phyloP scores from a whole-genome alignment of 2,329 filamentous ascomycete genomes.

The Neurospora sp. region DNA sequence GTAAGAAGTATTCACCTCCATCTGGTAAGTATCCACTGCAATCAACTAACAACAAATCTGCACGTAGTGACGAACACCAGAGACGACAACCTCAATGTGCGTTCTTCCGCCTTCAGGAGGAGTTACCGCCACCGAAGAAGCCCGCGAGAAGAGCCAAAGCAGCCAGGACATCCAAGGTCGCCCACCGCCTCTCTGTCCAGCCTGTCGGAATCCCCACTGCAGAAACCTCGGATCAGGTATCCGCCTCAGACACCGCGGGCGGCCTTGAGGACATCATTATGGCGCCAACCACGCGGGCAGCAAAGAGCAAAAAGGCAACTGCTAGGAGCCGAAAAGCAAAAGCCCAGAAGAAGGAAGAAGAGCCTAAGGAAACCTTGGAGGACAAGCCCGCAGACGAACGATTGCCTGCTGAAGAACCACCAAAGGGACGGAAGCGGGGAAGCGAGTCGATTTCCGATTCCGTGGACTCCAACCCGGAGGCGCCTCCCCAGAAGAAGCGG shows the following conservation, averaged over 20 bases:
- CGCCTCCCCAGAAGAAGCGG: conserved; percentile 49
- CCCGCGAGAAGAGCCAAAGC: conserved; percentile 38
- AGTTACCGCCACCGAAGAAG: conserved; percentile 47
- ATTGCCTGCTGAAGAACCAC: conserved; percentile 29
- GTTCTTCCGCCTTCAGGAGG: conserved; percentile 65
- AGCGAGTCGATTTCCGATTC: conserved; percentile 50
- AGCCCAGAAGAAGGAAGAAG: conserved; percentile 39
- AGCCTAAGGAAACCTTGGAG: conserved; percentile 36
- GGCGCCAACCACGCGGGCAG: conserved; percentile 42
- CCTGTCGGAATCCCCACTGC: conserved; percentile 46
- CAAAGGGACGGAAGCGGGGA: conserved; percentile 51
- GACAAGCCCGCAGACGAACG: conserved; percentile 24
- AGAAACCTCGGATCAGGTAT: conserved; percentile 37
- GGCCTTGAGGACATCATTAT: conserved; percentile 50
- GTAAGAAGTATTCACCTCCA: conserved; percentile 36
- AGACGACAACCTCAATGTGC: conserved; percentile 68
- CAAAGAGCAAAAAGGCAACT: conserved; percentile 45
- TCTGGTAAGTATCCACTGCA: not conserved
- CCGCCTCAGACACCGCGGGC: conserved; percentile 36
- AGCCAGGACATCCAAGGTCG: conserved; percentile 56
- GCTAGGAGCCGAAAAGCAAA: conserved; percentile 36
- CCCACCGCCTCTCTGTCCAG: conserved; percentile 49
- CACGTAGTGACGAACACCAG: conserved; percentile 69
- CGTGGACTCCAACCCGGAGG: conserved; percentile 31
- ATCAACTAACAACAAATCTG: conserved; percentile 5